Evolutionary conservation across 2,329 filamentous ascomycete species (phyloP).

Genomic region (Xylaria sp.): DNA sequence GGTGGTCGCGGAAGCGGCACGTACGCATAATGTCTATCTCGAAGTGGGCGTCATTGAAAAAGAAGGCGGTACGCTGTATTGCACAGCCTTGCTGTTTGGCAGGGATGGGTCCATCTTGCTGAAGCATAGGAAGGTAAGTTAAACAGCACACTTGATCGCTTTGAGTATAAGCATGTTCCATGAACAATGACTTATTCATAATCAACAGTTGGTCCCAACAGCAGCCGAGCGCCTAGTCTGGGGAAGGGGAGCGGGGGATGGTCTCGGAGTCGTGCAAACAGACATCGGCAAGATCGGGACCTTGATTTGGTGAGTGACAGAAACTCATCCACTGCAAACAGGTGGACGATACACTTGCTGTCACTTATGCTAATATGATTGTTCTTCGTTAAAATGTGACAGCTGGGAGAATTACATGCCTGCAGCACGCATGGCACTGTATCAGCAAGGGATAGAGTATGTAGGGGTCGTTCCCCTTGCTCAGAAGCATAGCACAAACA

Average conservation of each 20-base stretch:
- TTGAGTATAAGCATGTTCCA: not conserved
- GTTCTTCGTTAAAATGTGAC: not conserved
- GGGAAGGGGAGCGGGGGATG: constrained; percentile 59
- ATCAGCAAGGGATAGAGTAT: constrained; percentile 57
- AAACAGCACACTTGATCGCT: not conserved
- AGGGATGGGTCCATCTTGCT: constrained; percentile 52
- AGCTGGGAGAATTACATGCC: constrained; percentile 60
- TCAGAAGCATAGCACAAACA: not conserved
- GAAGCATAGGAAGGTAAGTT: constrained; percentile 53
- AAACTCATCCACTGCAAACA: not conserved
- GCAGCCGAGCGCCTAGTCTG: constrained; percentile 55
- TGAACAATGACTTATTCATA: constrained; percentile 3
- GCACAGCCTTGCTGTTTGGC: constrained; percentile 53
- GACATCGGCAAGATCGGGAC: constrained; percentile 56
- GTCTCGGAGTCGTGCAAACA: constrained; percentile 53
- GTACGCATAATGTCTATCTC: constrained; percentile 51
- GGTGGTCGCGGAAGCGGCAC: constrained; percentile 50
- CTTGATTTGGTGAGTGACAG: constrained; percentile 52
- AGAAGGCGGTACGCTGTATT: constrained; percentile 55
- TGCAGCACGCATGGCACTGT: constrained; percentile 54
- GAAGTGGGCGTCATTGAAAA: constrained; percentile 56
- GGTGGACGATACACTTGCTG: not conserved
- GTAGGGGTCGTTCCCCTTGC: constrained; percentile 1
- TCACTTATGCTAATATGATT: constrained; percentile 21
- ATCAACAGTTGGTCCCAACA: constrained; percentile 53